Evolutionary conservation across 2,329 filamentous ascomycete species (phyloP), one percentile per base, ranked within the genome.

Genomic region (Macrophomina pseudophaseolina): DNA sequence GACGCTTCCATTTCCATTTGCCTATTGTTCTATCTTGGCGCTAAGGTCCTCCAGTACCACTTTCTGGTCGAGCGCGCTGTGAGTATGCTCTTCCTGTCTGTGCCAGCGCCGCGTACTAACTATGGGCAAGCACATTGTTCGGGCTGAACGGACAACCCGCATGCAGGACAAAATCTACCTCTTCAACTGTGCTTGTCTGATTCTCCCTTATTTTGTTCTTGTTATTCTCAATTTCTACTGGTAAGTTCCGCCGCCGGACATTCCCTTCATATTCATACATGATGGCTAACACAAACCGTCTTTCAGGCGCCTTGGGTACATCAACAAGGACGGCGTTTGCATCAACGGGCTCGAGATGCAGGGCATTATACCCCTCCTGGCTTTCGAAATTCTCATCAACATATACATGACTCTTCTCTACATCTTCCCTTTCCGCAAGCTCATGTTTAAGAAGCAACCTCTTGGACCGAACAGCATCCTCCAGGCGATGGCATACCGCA

Each of bases 51-150:
- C 28, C 86, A 89, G n/a, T 90, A 90, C 71, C 80, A 87, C 32
- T 90, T 90, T 72, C 78, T 90, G 2, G 87, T 88, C 0, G 88
- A 90, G 73, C 88, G 87, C 75, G 87, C 85, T 51, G 86, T 87
- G 76, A 73, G 82, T 76, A 48, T 42, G 30, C 35, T 1, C 40
- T 11, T 12, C 7, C 35, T 38, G 8, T 32, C 6, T 23, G 3
- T 7, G 12, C 33, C 4, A 8, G 23, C 23, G 23, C 28, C 67
- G 2, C 14, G 5, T 1, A n/a, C 30, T 33, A 9, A 51, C 18
- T 14, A 38, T 53, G 38, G 4, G 2, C 35, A 51, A 87, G 83
- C 85, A 87, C 70, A 87, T 89, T 56, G 85, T 90, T 63, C 82
- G 86, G 59, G 83, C 84, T 33, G 81, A 80, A 12, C 76, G 79